Percentiles rank a stretch among this genome's conserved stretches.
Evolutionary conservation across 345 rosid species (phyloP).

Genomic region (Trapa incisa): DNA sequence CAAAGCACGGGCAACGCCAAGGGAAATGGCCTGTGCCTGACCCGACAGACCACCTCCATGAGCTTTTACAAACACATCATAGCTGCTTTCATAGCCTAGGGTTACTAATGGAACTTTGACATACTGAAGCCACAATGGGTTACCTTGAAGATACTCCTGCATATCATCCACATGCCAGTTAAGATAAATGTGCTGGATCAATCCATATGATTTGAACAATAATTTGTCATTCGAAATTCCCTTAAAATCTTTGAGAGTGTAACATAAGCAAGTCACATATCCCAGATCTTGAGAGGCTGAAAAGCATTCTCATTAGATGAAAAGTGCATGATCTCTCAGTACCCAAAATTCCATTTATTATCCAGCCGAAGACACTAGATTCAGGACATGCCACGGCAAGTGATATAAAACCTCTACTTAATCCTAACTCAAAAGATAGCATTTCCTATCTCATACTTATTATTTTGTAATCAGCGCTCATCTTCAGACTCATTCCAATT

Average conservation of each 20-base stretch:
- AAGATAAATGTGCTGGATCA: neutral
- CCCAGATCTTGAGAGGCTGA: neutral
- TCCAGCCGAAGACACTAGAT: neutral
- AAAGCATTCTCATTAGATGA: neutral
- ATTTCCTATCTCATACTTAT: no score
- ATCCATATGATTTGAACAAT: neutral
- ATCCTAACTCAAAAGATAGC: no score
- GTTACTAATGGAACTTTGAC: conserved; percentile 65
- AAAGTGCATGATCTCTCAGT: neutral
- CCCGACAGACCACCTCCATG: conserved; percentile 95
- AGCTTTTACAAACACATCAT: conserved; percentile 83
- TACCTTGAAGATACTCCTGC: conserved; percentile 93
- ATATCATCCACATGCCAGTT: conserved; percentile 6
- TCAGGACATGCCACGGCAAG: neutral
- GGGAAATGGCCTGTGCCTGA: conserved; percentile 92
- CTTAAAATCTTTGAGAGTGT: neutral
- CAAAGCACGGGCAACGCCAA: conserved; percentile 81
- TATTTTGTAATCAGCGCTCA: no score
- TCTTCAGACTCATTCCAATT: neutral
- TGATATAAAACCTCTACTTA: no score
- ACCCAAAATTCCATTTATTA: neutral
- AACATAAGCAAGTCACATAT: neutral
- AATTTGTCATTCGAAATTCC: neutral
- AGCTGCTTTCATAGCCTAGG: conserved; percentile 74
- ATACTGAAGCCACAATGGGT: conserved; percentile 86